Percentiles rank a stretch among this genome's conserved stretches.
phyloP scores from a whole-genome alignment of 2,329 filamentous ascomycete species.

The Dactylellina leptospora region DNA sequence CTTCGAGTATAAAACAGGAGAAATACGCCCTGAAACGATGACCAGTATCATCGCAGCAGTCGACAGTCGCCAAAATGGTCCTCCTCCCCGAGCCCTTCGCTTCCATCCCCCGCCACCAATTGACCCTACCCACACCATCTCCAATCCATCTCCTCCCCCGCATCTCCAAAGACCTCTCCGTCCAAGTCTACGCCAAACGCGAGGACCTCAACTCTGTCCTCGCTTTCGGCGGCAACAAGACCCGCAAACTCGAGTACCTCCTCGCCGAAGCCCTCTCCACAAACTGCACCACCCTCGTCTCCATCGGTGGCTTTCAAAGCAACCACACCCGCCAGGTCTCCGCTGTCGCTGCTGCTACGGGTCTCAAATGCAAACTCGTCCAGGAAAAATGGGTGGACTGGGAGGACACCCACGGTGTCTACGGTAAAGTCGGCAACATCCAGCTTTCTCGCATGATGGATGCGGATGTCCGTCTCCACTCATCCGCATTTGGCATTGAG shows the following conservation, averaged over 20 bases:
- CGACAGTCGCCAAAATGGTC: conserved; percentile 58
- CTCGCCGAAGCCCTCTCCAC: conserved; percentile 70
- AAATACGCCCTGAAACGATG: too few species aligned
- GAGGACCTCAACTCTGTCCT: conserved; percentile 76
- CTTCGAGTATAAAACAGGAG: too few species aligned
- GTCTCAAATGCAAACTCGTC: conserved; percentile 61
- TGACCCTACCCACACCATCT: conserved; percentile 73
- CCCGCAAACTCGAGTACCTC: conserved; percentile 75
- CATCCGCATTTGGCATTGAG: conserved; percentile 72
- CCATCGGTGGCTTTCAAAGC: conserved; percentile 73
- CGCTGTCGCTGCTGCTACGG: conserved; percentile 64
- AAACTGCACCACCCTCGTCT: conserved; percentile 70
- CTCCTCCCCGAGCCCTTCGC: conserved; percentile 70
- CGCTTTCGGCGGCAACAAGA: conserved; percentile 75
- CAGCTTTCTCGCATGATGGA: conserved; percentile 75
- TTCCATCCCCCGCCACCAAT: conserved; percentile 68
- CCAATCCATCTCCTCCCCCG: conserved; percentile 74
- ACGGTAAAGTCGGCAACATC: conserved; percentile 74
- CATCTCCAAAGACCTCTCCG: conserved; percentile 70
- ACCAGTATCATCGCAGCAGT: too few species aligned
- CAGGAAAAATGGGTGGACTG: conserved; percentile 76
- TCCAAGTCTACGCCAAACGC: conserved; percentile 74
- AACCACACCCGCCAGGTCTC: conserved; percentile 76
- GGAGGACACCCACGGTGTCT: conserved; percentile 65
- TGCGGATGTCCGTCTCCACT: conserved; percentile 70